Evolutionary conservation across 2,329 filamentous ascomycete genomes (phyloP).

Genomic region (Sphaerostilbella broomeana): DNA sequence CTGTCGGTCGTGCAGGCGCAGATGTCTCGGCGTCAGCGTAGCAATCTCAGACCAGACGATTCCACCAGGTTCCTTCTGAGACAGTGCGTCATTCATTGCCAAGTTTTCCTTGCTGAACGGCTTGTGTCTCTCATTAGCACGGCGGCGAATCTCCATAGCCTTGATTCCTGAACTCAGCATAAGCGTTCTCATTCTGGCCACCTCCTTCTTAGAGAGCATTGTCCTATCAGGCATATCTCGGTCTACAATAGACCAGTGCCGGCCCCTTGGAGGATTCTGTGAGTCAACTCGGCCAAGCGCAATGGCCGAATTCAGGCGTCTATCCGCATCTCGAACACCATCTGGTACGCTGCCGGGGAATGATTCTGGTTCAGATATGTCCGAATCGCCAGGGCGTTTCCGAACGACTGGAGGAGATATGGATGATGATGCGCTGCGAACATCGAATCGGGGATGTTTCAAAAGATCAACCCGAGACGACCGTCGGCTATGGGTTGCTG

Average conservation of each 20-base stretch:
- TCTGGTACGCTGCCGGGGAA: slow-evolving; percentile 24
- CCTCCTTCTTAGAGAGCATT: slow-evolving; percentile 59
- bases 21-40: slow-evolving; percentile 32
- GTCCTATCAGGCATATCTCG: slow-evolving; percentile 30
- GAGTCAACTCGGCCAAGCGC: slow-evolving; percentile 21
- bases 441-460: slow-evolving; percentile 44
- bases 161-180: slow-evolving; percentile 84
- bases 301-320: slow-evolving; percentile 29
- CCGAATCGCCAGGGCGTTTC: slow-evolving; percentile 23
- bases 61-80: slow-evolving; percentile 17
- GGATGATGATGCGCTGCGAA: slow-evolving; percentile 36
- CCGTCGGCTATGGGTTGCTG: slow-evolving; percentile 26
- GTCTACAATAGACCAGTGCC: slow-evolving; percentile 48
- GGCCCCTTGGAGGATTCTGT: slow-evolving; percentile 22
- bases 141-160: slow-evolving; percentile 69
- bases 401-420: slow-evolving; percentile 25
- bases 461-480: slow-evolving; percentile 42
- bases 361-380: slow-evolving; percentile 35
- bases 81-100: slow-evolving; percentile 17
- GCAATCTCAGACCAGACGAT: slow-evolving; percentile 39
- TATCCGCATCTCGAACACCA: slow-evolving; percentile 27
- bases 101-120: slow-evolving; percentile 24
- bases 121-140: slow-evolving; percentile 46
- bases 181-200: slow-evolving; percentile 70
- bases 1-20: slow-evolving; percentile 26